phyloP scores from a whole-genome alignment of 768 basidiomycete genomes.

The Rhizopogon roseolus region DNA sequence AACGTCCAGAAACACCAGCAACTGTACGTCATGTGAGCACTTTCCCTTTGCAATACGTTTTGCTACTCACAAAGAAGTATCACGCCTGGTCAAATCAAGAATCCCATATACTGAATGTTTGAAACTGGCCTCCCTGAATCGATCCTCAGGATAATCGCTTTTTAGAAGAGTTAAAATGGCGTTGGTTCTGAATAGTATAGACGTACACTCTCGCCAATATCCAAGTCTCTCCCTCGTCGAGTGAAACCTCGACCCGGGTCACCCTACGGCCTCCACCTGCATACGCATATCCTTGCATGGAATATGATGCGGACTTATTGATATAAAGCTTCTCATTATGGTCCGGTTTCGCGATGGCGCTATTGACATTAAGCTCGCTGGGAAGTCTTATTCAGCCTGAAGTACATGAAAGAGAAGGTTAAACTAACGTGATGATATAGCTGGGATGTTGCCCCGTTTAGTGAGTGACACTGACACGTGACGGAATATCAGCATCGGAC shows the following conservation, averaged over 20 bases:
- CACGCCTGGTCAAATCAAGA: constrained; percentile 43
- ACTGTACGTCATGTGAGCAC: constrained; percentile 3
- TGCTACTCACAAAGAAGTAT: constrained; percentile 40
- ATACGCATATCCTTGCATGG: constrained; percentile 55
- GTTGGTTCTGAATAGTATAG: background rate
- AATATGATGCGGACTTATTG: constrained; percentile 25
- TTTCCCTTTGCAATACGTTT: background rate
- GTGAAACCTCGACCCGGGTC: constrained; percentile 53
- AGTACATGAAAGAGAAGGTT: background rate
- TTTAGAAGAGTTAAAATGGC: background rate
- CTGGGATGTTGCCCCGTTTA: constrained; percentile 7
- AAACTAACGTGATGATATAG: constrained; percentile 29
- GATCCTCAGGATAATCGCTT: constrained; percentile 48
- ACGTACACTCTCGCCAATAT: constrained; percentile 32
- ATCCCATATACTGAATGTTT: constrained; percentile 40
- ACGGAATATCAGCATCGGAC: constrained; percentile 1
- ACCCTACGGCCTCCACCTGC: constrained; percentile 56
- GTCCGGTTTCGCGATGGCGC: constrained; percentile 49
- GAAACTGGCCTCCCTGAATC: constrained; percentile 34
- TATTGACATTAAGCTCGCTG: constrained; percentile 58
- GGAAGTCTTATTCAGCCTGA: constrained; percentile 26
- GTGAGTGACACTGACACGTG: background rate
- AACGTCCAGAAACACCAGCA: constrained; percentile 63
- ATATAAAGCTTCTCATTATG: constrained; percentile 44
- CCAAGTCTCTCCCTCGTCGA: constrained; percentile 52